Base-by-base conservation (phyloP, 148 eudicot genomes). In the Polygonum aviculare region DNA sequence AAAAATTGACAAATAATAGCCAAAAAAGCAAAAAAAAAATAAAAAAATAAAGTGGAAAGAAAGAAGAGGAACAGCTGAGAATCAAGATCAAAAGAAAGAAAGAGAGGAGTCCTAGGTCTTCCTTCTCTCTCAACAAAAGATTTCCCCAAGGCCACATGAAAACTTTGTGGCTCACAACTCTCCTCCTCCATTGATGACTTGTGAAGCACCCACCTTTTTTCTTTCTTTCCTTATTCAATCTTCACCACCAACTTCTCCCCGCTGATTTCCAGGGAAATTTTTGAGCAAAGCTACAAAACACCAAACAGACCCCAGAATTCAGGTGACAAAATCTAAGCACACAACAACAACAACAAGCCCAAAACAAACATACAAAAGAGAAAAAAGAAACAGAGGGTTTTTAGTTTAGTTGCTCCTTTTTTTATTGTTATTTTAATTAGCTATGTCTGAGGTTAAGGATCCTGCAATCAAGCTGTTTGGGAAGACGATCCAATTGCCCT, bases 391-490 rank as follows among this genome's bases (percentile, higher is more conserved):
- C 26, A 57, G 33, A 57, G 63, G 63, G 63, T 57, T 31, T 31
- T 62, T 26, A 62, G 67, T 26, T 26, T 2, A 26, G 31, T 26
- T 26, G 31, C 31, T 26, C 31, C 31, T 26, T 26, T 26, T 26
- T 2, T 22, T 12, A 5, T 22, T 22, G 0, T 26, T 60, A 5
- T 60, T 60, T 14, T 50, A 5, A 14, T 51, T 51, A 51, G 57
- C 16, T 51, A 51, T 86, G 88, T 67, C 78, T 82, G 86, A 75
- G 35, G 63, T 75, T 18, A 79, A 69, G 60, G 92, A 90, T 72
- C 88, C 93, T 22, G 91, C 91, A 35, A 82, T 94, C 77, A 94
- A 86, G 83, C 82, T 94, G 74, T 94, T 94, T 39, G 98, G 98
- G 59, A 86, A 83, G 78, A 86, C 86, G 78, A 92, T 94, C 67